Evolutionary conservation across 495 filamentous ascomycete species (phyloP), one percentile per base, ranked within the genome.

Genomic region (Neohortaea acidophila): DNA sequence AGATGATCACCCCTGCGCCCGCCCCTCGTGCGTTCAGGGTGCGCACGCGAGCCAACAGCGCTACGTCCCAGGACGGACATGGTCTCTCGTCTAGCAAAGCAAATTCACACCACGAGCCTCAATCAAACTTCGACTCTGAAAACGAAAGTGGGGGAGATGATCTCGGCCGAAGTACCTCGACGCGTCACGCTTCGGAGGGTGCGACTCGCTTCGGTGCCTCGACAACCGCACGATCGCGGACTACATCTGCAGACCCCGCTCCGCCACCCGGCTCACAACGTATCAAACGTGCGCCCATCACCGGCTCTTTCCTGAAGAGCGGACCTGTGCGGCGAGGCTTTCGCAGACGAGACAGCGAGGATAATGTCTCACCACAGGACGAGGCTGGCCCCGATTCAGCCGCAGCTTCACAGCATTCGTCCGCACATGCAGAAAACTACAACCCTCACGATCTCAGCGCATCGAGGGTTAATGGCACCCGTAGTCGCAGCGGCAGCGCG

Each of bases 271-370:
- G 51, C 3, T 53, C 51, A 11, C 25, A 39, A 38, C 38, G 48
- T 11, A 34, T 51, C 27, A 53, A 53, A 28, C 36, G 51, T 13
- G 44, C 36, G 20, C 39, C 48, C 4, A 37, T 45, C 2, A 48
- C 48, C 5, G 51, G 51, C 2, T 43, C 39, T 12, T 53, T 44
- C 33, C 33, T 53, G 9, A 40, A 43, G 27, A 37, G 48, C 22
- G 51, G 39, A 19, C 48, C 48, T 8, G 41, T 46, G n/a, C 24
- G 51, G n/a, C 36, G 51, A 29, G 43, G 43, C 4, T 48, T 53
- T 17, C 32, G 51, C 15, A 46, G 51, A 35, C 11, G 47, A 37
- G 44, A 50, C 21, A 53, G 51, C 28, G 47, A 51, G 15, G 51
- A 53, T 13, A 45, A 51, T 22, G 21, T 51, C 7, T 51, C 48